A percentile compares a stretch with the other conserved stretches of the same genome.
Conservation (phyloP, 2,329 filamentous ascomycete species). For the Proliferodiscus dingleyae region DNA sequence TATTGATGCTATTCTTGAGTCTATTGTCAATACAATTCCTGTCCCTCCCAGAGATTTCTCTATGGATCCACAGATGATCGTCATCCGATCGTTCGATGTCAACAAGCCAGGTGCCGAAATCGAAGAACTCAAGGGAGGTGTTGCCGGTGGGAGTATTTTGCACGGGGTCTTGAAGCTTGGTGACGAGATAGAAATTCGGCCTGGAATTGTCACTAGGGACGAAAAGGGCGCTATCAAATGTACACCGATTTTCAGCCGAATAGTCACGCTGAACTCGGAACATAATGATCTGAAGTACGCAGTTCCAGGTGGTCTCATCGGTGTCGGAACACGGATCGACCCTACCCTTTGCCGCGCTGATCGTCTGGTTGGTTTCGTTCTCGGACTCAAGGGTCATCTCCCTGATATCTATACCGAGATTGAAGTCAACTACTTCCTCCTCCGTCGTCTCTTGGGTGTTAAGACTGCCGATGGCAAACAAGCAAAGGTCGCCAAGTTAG, state of each 20-base stretch:
- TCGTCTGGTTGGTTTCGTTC: slow-evolving; percentile 95
- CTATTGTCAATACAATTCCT: slow-evolving; percentile 91
- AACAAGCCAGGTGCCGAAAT: slow-evolving; percentile 99
- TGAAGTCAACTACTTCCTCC: slow-evolving; percentile 98
- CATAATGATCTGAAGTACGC: slow-evolving; percentile 98
- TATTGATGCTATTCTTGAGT: slow-evolving; percentile 96
- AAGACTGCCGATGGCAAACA: slow-evolving; percentile 98
- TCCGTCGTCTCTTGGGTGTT: slow-evolving; percentile 89
- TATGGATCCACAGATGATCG: slow-evolving; percentile 93
- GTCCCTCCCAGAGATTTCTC: slow-evolving; percentile 88
- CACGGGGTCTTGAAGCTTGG: slow-evolving; percentile 95
- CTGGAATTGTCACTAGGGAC: slow-evolving; percentile 96
- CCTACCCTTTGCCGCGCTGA: slow-evolving; percentile 97
- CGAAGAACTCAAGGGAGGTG: slow-evolving; percentile 96
- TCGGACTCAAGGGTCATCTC: slow-evolving; percentile 87
- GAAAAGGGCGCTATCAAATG: slow-evolving; percentile 91
- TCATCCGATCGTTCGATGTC: slow-evolving; percentile 98
- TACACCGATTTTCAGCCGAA: slow-evolving; percentile 92
- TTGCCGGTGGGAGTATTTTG: slow-evolving; percentile 93
- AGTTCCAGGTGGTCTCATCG: slow-evolving; percentile 93
- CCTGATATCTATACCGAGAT: slow-evolving; percentile 98
- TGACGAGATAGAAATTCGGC: slow-evolving; percentile 97
- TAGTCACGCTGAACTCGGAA: slow-evolving; percentile 93
- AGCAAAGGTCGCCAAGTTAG: slow-evolving; percentile 95
- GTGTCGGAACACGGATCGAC: slow-evolving; percentile 96